These are phyloP conservation scores for Schizopora paradoxa DNA, from an alignment of 1,284 basidiomycete genomes.

Conservation along the genomic window DNA sequence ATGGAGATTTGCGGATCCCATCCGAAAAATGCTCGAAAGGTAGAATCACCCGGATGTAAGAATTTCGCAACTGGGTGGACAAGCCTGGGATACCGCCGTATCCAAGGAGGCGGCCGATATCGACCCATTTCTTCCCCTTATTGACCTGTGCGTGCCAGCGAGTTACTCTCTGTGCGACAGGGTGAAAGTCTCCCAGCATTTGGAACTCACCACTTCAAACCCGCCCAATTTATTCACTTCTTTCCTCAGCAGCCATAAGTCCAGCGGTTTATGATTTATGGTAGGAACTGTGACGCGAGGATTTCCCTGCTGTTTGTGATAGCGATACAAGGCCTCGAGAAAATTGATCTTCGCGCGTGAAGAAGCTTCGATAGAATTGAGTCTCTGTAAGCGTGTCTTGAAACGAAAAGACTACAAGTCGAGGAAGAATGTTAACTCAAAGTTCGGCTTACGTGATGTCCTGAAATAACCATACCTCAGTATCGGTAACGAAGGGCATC, in stretches of 20 bases:
- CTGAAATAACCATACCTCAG: slow-evolving; percentile 58
- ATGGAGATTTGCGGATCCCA: slow-evolving; percentile 62
- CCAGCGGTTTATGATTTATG: slow-evolving; percentile 87
- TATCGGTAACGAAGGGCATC: slow-evolving; percentile 96
- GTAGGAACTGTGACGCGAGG: slow-evolving; percentile 84
- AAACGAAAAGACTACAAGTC: slow-evolving; percentile 80
- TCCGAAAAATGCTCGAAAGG: slow-evolving; percentile 92
- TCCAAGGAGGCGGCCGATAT: slow-evolving; percentile 76
- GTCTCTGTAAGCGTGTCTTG: slow-evolving; percentile 89
- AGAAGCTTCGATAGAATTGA: slow-evolving; percentile 97
- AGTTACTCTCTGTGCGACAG: slow-evolving; percentile 12
- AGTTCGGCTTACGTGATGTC: slow-evolving; percentile 27
- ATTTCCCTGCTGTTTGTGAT: slow-evolving; percentile 87
- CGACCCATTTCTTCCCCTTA: slow-evolving; percentile 79
- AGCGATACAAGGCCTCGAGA: slow-evolving; percentile 92
- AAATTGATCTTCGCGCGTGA: slow-evolving; percentile 97
- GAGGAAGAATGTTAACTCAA: slow-evolving; percentile 17
- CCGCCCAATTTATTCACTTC: slow-evolving; percentile 89
- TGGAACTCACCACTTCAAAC: slow-evolving; percentile 65
- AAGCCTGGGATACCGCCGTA: slow-evolving; percentile 79
- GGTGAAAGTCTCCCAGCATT: slow-evolving; percentile 20
- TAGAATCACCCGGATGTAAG: slow-evolving; percentile 86
- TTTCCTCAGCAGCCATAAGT: slow-evolving; percentile 89
- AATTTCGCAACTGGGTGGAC: slow-evolving; percentile 83
- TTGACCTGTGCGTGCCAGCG: slow-evolving; percentile 59